Evolutionary conservation across 768 basidiomycete genomes (phyloP).

Genomic region (Phanerochaete carnosa): DNA sequence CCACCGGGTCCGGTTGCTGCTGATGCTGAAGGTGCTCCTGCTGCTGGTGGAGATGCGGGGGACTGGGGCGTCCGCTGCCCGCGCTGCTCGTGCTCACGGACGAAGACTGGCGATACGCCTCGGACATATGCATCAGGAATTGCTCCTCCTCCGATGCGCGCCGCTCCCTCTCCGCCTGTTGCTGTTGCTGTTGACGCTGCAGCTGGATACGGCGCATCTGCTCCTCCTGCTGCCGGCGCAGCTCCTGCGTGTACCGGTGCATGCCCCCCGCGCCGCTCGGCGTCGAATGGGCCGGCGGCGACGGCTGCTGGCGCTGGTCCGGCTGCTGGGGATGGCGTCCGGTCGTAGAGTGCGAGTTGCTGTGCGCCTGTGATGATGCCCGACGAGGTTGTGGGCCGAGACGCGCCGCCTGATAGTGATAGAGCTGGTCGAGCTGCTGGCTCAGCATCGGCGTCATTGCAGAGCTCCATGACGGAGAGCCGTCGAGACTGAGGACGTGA

Average conservation of each 20-base stretch:
- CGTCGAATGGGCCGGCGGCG: neutral
- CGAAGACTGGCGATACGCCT: slow-evolving; percentile 21
- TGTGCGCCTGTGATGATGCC: slow-evolving; percentile 29
- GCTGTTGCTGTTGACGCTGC: slow-evolving; percentile 39
- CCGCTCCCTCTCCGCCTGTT: slow-evolving; percentile 34
- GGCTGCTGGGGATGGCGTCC: slow-evolving; percentile 29
- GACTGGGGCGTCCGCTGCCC: slow-evolving; percentile 24
- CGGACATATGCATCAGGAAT: slow-evolving; percentile 36
- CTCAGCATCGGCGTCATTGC: slow-evolving; percentile 64
- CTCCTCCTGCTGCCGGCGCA: slow-evolving; percentile 41
- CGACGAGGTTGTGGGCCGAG: slow-evolving; percentile 32
- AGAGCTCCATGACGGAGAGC: slow-evolving; percentile 85
- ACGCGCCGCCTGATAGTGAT: slow-evolving; percentile 28
- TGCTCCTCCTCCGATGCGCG: slow-evolving; percentile 31
- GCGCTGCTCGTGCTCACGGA: slow-evolving; percentile 15
- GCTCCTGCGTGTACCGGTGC: slow-evolving; percentile 44
- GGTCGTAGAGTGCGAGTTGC: slow-evolving; percentile 46
- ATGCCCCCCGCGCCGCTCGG: neutral
- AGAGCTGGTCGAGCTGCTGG: slow-evolving; percentile 44
- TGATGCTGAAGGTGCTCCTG: slow-evolving; percentile 30
- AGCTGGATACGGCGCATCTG: slow-evolving; percentile 32
- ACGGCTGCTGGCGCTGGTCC: slow-evolving; percentile 13
- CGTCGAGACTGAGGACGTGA: slow-evolving; percentile 77
- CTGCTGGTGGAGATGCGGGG: slow-evolving; percentile 26
- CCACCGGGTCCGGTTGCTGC: slow-evolving; percentile 33